These are phyloP conservation scores for Colletotrichum tropicale DNA, from an alignment of 2,329 filamentous ascomycete genomes.

Conservation along the genomic window DNA sequence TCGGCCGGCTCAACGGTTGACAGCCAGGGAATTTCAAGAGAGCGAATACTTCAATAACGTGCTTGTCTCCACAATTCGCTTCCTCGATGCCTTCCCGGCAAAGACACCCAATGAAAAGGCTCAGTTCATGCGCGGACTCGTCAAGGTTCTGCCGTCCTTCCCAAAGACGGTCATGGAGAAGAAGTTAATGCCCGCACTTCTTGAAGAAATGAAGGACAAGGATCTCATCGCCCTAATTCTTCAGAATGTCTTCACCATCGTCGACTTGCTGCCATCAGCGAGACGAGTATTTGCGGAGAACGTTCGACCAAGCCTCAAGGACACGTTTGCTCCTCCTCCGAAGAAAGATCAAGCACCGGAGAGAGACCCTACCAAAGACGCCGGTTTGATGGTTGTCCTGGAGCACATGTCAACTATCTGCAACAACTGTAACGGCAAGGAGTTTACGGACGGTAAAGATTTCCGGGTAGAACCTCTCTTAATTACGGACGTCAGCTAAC, in stretches of 20 bases:
- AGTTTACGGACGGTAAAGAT: slow-evolving; percentile 85
- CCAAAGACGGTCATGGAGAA: slow-evolving; percentile 93
- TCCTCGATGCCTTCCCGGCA: slow-evolving; percentile 86
- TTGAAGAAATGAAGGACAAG: slow-evolving; percentile 93
- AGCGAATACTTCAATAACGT: slow-evolving; percentile 98
- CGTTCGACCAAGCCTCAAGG: slow-evolving; percentile 83
- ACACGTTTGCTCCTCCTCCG: slow-evolving; percentile 73
- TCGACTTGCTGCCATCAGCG: slow-evolving; percentile 77
- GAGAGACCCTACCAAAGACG: slow-evolving; percentile 82
- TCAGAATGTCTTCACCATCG: slow-evolving; percentile 90
- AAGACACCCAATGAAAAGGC: slow-evolving; percentile 92
- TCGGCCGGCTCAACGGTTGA: slow-evolving; percentile 84
- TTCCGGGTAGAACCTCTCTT: slow-evolving; percentile 2
- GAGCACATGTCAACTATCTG: slow-evolving; percentile 81
- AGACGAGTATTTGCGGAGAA: slow-evolving; percentile 82
- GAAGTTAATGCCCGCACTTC: slow-evolving; percentile 85
- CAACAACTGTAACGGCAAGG: slow-evolving; percentile 84
- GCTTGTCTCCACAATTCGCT: slow-evolving; percentile 93
- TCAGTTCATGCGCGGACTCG: slow-evolving; percentile 87
- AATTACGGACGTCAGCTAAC: neutral
- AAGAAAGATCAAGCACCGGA: slow-evolving; percentile 63
- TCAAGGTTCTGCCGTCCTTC: slow-evolving; percentile 88
- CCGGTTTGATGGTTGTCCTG: slow-evolving; percentile 87
- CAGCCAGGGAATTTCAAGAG: slow-evolving; percentile 89
- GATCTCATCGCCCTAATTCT: slow-evolving; percentile 85